Evolutionary conservation across 257 asterid genomes (phyloP).

Genomic region (Cinchona pubescens): DNA sequence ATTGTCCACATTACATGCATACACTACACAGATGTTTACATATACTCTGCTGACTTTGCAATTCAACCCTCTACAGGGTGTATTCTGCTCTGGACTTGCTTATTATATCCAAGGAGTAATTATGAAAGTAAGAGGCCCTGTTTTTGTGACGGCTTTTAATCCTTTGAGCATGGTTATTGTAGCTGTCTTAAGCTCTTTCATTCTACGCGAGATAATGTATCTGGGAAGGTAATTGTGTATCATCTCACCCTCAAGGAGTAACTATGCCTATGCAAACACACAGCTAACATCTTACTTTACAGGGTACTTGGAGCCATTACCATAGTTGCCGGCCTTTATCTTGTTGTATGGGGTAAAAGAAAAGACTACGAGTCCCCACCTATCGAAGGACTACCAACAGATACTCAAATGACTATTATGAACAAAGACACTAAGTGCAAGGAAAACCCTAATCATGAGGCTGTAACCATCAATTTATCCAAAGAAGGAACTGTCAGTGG

Average conservation of each 20-base stretch:
- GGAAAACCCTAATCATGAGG: constrained; percentile 31
- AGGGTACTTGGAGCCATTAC: constrained; percentile 81
- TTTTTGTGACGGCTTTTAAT: constrained; percentile 82
- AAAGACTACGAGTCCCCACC: constrained; percentile 50
- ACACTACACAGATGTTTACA: background rate
- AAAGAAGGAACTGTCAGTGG: constrained; percentile 20
- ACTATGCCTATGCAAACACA: constrained; percentile 7
- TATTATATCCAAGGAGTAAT: constrained; percentile 82
- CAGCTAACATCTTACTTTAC: constrained; percentile 16
- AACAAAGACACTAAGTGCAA: constrained; percentile 15
- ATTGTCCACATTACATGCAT: background rate
- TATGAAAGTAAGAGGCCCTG: constrained; percentile 85
- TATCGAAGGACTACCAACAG: constrained; percentile 30
- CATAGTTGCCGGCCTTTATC: constrained; percentile 75
- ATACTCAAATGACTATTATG: constrained; percentile 27
- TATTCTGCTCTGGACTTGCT: constrained; percentile 82
- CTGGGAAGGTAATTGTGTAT: constrained; percentile 67
- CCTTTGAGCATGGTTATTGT: constrained; percentile 89
- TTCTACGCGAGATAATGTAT: constrained; percentile 61
- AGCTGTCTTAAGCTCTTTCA: constrained; percentile 75
- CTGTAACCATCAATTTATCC: constrained; percentile 26
- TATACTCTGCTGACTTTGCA: constrained; percentile 1
- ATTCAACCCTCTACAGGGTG: constrained; percentile 49
- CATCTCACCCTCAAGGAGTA: background rate
- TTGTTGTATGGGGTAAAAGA: constrained; percentile 87